phyloP scores from a whole-genome alignment of 345 rosid species.

The Anacardium occidentale region DNA sequence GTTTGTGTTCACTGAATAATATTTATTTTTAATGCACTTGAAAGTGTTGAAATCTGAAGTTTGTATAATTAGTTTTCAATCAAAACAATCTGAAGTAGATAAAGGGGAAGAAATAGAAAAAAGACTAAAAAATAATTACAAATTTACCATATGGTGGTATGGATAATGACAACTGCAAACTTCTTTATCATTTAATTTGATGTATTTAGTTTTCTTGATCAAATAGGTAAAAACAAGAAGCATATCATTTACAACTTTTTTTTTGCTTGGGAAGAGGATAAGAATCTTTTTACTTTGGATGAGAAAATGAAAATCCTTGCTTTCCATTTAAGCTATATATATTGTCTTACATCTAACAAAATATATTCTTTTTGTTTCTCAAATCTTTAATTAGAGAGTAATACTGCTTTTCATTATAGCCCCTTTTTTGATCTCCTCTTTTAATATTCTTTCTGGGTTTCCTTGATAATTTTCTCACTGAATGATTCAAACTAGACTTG shows the following conservation, averaged over 20 bases:
- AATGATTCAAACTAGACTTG: background rate
- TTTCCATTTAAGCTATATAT: conserved; percentile 34
- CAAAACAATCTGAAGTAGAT: no score
- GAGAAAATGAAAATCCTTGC: conserved; percentile 25
- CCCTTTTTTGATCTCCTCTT: conserved; percentile 12
- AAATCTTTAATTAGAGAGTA: conserved; percentile 18
- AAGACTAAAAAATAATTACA: no score
- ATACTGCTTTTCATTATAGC: conserved; percentile 31
- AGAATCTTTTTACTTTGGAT: conserved; percentile 29
- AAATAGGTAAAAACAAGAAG: conserved; percentile 18
- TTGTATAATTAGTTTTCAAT: no score
- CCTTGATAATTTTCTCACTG: background rate
- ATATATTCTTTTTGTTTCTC: conserved; percentile 35
- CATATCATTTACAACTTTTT: conserved; percentile 15
- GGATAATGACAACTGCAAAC: no score
- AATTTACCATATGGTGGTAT: no score
- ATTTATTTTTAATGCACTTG: no score
- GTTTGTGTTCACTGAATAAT: no score
- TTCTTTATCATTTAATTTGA: background rate
- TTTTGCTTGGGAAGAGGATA: conserved; percentile 10
- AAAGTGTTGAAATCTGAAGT: no score
- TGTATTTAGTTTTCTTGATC: background rate
- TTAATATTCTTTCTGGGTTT: conserved; percentile 15
- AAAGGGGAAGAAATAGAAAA: no score
- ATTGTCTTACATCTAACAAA: background rate